These are phyloP conservation scores for Silene noctiflora DNA, from an alignment of 179 eudicot species.

Conservation along the genomic window DNA sequence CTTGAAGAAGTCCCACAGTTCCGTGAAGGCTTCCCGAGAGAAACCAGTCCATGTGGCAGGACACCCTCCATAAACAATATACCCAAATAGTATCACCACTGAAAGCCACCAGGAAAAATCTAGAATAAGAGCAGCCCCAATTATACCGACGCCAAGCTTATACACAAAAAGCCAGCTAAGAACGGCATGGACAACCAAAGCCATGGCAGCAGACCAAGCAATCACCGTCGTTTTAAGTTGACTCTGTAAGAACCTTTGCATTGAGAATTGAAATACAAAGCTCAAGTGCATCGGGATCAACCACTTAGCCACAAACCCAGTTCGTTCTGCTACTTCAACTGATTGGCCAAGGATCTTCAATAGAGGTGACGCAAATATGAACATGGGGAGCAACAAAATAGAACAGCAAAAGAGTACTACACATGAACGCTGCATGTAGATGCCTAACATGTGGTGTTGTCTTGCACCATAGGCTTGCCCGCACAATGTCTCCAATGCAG, in stretches of 20 bases:
- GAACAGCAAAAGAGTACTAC: slow-evolving; percentile 30
- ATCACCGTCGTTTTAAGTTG: slow-evolving; percentile 34
- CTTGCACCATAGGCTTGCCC: slow-evolving; percentile 44
- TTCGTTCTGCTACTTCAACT: slow-evolving; percentile 28
- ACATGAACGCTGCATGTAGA: slow-evolving; percentile 40
- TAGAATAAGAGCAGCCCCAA: slow-evolving; percentile 32
- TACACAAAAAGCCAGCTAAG: slow-evolving; percentile 35
- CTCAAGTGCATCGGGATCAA: slow-evolving; percentile 38
- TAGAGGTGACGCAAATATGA: slow-evolving; percentile 31
- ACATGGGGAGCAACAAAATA: slow-evolving; percentile 33
- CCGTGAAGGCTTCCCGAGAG: slow-evolving; percentile 34
- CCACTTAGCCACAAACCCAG: slow-evolving; percentile 32
- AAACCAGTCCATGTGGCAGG: slow-evolving; percentile 40
- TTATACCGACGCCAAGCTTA: slow-evolving; percentile 31
- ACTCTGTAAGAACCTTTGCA: slow-evolving; percentile 37
- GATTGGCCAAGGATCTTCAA: slow-evolving; percentile 34
- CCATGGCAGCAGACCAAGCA: slow-evolving; percentile 32
- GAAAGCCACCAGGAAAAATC: slow-evolving; percentile 36
- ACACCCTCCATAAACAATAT: slow-evolving; percentile 35
- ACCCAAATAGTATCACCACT: slow-evolving; percentile 29
- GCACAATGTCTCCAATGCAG: slow-evolving; percentile 39
- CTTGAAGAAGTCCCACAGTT: slow-evolving; percentile 38
- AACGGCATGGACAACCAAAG: slow-evolving; percentile 29
- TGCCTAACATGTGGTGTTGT: slow-evolving; percentile 35
- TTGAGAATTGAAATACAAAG: slow-evolving; percentile 35